phyloP scores from a whole-genome alignment of 768 basidiomycete species.

The Xerocomus brunneocitrinus region DNA sequence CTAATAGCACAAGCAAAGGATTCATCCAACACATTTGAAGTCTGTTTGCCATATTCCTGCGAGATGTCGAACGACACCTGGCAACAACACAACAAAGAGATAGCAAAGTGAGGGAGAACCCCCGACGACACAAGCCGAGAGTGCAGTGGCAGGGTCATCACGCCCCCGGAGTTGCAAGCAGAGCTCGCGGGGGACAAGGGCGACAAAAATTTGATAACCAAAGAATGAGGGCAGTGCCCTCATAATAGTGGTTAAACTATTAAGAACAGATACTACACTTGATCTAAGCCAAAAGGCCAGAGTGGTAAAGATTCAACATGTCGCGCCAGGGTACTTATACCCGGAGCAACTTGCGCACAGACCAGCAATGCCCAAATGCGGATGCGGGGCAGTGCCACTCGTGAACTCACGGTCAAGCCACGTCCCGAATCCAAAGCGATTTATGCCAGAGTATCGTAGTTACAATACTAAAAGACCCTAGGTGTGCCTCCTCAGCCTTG shows the following conservation, averaged over 20 bases:
- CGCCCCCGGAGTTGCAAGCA: slow-evolving; percentile 9
- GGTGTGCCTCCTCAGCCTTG: slow-evolving; percentile 7
- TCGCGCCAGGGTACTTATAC: slow-evolving; percentile 9
- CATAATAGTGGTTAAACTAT: slow-evolving; percentile 58
- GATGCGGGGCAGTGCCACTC: neutral
- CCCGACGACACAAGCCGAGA: slow-evolving; percentile 6
- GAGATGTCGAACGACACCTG: neutral
- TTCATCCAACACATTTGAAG: neutral
- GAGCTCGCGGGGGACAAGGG: slow-evolving; percentile 19
- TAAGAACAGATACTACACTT: slow-evolving; percentile 77
- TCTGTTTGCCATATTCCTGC: slow-evolving; percentile 1
- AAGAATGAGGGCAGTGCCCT: slow-evolving; percentile 47
- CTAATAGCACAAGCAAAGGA: no score
- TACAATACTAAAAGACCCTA: slow-evolving; percentile 20
- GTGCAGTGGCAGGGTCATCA: slow-evolving; percentile 10
- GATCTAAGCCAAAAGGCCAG: slow-evolving; percentile 70
- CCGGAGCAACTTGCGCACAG: slow-evolving; percentile 9
- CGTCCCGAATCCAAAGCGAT: slow-evolving; percentile 23
- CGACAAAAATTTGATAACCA: slow-evolving; percentile 47
- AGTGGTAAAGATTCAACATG: slow-evolving; percentile 9
- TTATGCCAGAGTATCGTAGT: slow-evolving; percentile 27
- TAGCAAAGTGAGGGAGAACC: neutral
- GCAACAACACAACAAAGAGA: neutral
- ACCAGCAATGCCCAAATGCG: slow-evolving; percentile 7
- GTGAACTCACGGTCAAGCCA: neutral